phyloP scores from a whole-genome alignment of 306 rosid genomes.

The Cucumis hystrix region DNA sequence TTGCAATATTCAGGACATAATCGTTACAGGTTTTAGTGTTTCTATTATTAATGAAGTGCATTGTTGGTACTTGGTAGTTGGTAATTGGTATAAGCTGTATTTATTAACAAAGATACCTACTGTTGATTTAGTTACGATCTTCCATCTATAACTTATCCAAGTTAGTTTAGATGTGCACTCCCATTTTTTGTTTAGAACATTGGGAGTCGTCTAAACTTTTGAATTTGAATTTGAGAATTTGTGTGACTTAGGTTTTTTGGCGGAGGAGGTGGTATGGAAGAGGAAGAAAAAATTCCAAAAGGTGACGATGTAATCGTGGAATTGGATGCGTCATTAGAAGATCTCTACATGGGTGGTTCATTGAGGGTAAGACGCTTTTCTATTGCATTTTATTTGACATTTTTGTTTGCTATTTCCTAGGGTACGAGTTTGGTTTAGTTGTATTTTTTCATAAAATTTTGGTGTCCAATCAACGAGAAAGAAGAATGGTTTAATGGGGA shows the following conservation, averaged over 20 bases:
- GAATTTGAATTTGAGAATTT: neutral
- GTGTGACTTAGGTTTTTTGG: slow-evolving; percentile 48
- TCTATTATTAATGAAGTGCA: neutral
- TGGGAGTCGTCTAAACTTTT: neutral
- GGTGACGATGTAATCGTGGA: slow-evolving; percentile 84
- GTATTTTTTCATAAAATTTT: neutral
- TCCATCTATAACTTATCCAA: neutral
- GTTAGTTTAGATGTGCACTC: neutral
- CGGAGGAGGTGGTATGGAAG: slow-evolving; percentile 59
- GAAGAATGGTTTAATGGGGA: neutral
- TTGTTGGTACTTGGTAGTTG: neutral
- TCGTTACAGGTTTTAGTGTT: neutral
- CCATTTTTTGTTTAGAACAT: neutral
- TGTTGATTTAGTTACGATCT: neutral
- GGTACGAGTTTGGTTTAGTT: neutral
- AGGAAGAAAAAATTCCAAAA: slow-evolving; percentile 69
- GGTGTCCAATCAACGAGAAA: neutral
- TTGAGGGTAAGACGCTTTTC: slow-evolving; percentile 44
- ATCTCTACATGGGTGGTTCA: slow-evolving; percentile 93
- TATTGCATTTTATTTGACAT: neutral
- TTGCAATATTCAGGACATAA: neutral
- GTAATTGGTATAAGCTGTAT: neutral
- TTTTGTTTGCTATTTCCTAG: neutral
- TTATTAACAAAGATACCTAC: neutral
- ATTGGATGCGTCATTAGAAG: slow-evolving; percentile 78